A percentile compares a stretch with the other conserved stretches of the same genome.
Evolutionary conservation across 2,329 filamentous ascomycete species (phyloP).

Genomic region (Aspergillus tanneri): DNA sequence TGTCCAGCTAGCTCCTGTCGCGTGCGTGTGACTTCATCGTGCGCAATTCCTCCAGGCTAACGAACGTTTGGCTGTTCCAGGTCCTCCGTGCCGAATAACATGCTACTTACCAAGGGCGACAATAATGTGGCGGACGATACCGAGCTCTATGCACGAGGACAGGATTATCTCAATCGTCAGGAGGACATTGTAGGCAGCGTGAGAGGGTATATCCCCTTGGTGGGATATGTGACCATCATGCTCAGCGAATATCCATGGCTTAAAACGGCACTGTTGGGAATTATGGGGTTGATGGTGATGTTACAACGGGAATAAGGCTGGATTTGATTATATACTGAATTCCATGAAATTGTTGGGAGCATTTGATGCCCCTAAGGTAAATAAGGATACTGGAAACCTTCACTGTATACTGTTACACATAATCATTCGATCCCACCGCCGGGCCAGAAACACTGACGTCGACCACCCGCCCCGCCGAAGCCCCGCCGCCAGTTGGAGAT

Average conservation of each 20-base stretch:
- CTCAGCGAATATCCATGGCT: conserved; percentile 95
- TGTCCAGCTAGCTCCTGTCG: conserved; percentile 7
- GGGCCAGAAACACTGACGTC: conserved; percentile 13
- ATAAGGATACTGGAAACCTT: too few species aligned
- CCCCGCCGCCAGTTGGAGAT: conserved; percentile 7
- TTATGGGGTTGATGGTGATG: conserved; percentile 93
- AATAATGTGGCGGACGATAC: conserved; percentile 95
- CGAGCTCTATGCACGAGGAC: conserved; percentile 79
- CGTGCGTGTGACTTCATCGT: background rate
- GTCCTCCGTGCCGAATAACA: conserved; percentile 31
- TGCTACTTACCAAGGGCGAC: conserved; percentile 93
- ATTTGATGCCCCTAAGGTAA: too few species aligned
- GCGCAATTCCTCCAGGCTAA: background rate
- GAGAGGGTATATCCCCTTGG: conserved; percentile 85
- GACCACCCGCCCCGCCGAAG: conserved; percentile 12
- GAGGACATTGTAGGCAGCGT: conserved; percentile 93
- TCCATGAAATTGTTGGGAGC: too few species aligned
- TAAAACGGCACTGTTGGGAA: conserved; percentile 88
- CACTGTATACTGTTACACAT: background rate
- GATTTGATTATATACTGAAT: too few species aligned
- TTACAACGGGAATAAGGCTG: conserved; percentile 83
- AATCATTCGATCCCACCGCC: background rate
- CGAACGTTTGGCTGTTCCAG: conserved; percentile 18
- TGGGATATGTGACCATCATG: conserved; percentile 95
- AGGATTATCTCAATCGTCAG: conserved; percentile 77